Percentiles rank a stretch among this genome's conserved stretches.
Conservation (phyloP, 2,329 filamentous ascomycete genomes). For the Fusarium albosuccineum region DNA sequence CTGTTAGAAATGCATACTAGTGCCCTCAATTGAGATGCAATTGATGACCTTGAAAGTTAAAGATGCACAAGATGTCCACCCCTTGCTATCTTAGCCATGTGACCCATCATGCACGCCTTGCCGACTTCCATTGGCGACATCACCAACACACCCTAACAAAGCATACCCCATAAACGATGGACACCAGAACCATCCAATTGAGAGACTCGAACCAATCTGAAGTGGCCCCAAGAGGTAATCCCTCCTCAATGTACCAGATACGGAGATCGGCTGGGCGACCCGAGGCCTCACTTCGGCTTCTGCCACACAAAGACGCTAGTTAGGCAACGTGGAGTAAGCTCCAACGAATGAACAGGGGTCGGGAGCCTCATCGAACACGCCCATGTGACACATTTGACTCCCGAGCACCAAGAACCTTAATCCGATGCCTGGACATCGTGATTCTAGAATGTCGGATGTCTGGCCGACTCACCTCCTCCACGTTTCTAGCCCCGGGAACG, state of each 20-base stretch:
- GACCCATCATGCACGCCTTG: not conserved
- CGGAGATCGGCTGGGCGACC: slow-evolving; percentile 9
- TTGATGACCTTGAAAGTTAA: too few species aligned
- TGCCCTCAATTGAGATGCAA: too few species aligned
- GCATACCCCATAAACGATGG: not conserved
- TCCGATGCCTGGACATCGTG: not conserved
- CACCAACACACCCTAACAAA: not conserved
- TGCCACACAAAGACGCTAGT: slow-evolving; percentile 3
- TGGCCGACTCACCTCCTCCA: slow-evolving; percentile 10
- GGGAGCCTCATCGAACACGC: slow-evolving; percentile 8
- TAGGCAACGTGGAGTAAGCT: slow-evolving; percentile 10
- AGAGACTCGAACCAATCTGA: not conserved
- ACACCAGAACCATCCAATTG: not conserved
- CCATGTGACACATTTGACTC: slow-evolving; percentile 8
- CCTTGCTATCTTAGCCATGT: not conserved
- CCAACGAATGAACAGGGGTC: slow-evolving; percentile 3
- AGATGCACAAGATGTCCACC: not conserved
- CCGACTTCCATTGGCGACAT: not conserved
- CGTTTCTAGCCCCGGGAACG: not conserved
- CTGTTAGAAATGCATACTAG: too few species aligned
- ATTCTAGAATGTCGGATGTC: slow-evolving; percentile 7
- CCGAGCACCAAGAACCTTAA: slow-evolving; percentile 1
- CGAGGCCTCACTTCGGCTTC: slow-evolving; percentile 10
- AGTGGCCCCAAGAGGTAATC: not conserved
- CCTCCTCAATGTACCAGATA: not conserved